Percentiles rank a stretch among this genome's conserved stretches.
Conservation (phyloP, 2,329 filamentous ascomycete species). For the Ascochyta viciae-villosae region DNA sequence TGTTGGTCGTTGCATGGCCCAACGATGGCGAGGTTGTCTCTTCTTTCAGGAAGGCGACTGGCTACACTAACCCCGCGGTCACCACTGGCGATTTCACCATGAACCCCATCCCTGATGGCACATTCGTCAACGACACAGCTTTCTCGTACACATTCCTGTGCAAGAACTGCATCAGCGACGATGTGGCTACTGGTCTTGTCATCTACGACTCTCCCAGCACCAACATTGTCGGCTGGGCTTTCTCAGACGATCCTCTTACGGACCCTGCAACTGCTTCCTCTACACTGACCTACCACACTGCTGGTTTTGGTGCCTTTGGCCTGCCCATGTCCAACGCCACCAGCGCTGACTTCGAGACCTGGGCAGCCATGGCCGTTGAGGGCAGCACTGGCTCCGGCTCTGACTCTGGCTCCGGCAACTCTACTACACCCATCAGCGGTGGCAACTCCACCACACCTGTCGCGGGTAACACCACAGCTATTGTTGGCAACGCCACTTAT, state of each 20-base stretch:
- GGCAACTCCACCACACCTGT: slow-evolving; percentile 32
- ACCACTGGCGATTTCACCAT: slow-evolving; percentile 53
- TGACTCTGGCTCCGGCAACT: slow-evolving; percentile 28
- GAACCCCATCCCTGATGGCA: slow-evolving; percentile 58
- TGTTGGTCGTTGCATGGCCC: slow-evolving; percentile 63
- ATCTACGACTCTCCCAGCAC: slow-evolving; percentile 31
- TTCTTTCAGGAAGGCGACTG: slow-evolving; percentile 55
- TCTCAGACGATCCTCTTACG: slow-evolving; percentile 34
- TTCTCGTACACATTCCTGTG: slow-evolving; percentile 65
- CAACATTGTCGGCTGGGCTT: slow-evolving; percentile 45
- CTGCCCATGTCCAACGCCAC: slow-evolving; percentile 37
- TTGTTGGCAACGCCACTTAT: slow-evolving; percentile 52
- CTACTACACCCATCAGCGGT: slow-evolving; percentile 36
- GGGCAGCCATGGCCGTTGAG: slow-evolving; percentile 43
- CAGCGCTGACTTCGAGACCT: slow-evolving; percentile 43
- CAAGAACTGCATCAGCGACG: slow-evolving; percentile 44
- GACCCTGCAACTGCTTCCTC: slow-evolving; percentile 31
- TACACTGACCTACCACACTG: slow-evolving; percentile 39
- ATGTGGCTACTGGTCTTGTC: slow-evolving; percentile 26
- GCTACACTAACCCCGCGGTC: slow-evolving; percentile 58
- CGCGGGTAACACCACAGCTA: slow-evolving; percentile 44
- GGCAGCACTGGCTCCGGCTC: slow-evolving; percentile 23
- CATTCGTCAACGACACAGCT: slow-evolving; percentile 61
- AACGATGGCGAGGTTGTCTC: slow-evolving; percentile 56
- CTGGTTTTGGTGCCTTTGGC: slow-evolving; percentile 45